Percentiles rank a stretch among this genome's conserved stretches.
phyloP scores from a whole-genome alignment of 345 rosid genomes.

The Linum tenue region DNA sequence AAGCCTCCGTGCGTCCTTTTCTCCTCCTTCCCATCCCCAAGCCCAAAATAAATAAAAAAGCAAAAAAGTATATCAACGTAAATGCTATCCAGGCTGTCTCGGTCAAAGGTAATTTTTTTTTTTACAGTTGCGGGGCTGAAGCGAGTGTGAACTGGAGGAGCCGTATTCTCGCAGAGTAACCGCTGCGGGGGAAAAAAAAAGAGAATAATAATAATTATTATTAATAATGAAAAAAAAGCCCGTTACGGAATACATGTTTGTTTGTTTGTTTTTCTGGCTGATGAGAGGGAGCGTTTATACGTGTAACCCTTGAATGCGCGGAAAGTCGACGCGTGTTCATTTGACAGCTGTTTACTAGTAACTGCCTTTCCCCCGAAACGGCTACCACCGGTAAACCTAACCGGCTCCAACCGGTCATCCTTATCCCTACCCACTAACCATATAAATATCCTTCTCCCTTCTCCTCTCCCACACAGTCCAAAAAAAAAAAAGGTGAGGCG shows the following conservation, averaged over 20 bases:
- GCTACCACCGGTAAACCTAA: slow-evolving; percentile 42
- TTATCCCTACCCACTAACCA: slow-evolving; percentile 20
- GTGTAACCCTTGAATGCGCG: slow-evolving; percentile 26
- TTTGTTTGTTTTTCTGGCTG: not conserved
- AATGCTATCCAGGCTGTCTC: slow-evolving; percentile 48
- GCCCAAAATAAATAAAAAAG: not conserved
- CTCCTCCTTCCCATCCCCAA: not conserved
- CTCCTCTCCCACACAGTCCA: slow-evolving; percentile 3
- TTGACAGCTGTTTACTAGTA: slow-evolving; percentile 60
- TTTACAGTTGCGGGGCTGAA: not conserved
- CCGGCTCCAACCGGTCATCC: slow-evolving; percentile 48
- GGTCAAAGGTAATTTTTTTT: not conserved
- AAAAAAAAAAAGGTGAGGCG: slow-evolving; percentile 27
- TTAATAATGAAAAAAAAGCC: not conserved
- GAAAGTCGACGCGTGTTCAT: slow-evolving; percentile 39
- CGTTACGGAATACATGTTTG: not conserved
- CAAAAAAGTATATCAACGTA: not conserved
- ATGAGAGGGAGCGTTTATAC: slow-evolving; percentile 26
- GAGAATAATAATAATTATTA: no score
- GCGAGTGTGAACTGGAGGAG: slow-evolving; percentile 20
- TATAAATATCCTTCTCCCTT: slow-evolving; percentile 13
- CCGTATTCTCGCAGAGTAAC: slow-evolving; percentile 10
- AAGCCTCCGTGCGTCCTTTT: slow-evolving; percentile 37
- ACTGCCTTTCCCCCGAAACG: slow-evolving; percentile 50
- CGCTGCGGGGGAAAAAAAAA: slow-evolving; percentile 16